Percentiles rank a stretch among this genome's conserved stretches.
Evolutionary conservation across 306 rosid species (phyloP).

Genomic region (Rosa rugosa): DNA sequence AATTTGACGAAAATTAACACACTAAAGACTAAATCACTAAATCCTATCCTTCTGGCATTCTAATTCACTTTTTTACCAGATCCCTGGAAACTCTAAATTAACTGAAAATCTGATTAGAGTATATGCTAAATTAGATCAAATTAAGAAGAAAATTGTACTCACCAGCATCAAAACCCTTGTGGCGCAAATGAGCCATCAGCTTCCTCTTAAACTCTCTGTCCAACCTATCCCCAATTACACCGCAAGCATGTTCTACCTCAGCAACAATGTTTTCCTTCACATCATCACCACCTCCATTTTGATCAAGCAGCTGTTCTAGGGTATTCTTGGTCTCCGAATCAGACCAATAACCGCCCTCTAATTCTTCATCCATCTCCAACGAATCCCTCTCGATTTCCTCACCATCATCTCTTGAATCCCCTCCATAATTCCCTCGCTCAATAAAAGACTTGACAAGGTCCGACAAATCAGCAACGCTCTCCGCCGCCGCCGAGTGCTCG

Average conservation of each 20-base stretch:
- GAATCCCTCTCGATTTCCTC: constrained; percentile 14
- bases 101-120: neutral
- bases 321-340: constrained; percentile 41
- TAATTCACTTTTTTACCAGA: too few species aligned
- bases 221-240: constrained; percentile 22
- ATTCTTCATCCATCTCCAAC: neutral
- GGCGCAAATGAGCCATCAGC: constrained; percentile 63
- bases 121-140: neutral
- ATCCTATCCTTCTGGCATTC: too few species aligned
- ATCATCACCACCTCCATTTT: constrained; percentile 10
- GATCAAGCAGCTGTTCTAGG: constrained; percentile 35
- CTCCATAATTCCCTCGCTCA: constrained; percentile 40
- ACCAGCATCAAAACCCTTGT: constrained; percentile 86
- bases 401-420: neutral
- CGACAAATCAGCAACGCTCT: constrained; percentile 54
- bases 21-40: neutral
- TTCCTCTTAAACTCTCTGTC: constrained; percentile 51
- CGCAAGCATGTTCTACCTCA: constrained; percentile 43
- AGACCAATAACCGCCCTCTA: constrained; percentile 24
- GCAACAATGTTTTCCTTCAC: constrained; percentile 36
- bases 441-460: constrained; percentile 79
- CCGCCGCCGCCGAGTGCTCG: constrained; percentile 61
- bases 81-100: neutral
- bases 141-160: constrained; percentile 7
- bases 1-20: neutral